A percentile compares a stretch with the other conserved stretches of the same genome.
phyloP scores from a whole-genome alignment of 257 asterid species.

The Przewalskia tangutica region DNA sequence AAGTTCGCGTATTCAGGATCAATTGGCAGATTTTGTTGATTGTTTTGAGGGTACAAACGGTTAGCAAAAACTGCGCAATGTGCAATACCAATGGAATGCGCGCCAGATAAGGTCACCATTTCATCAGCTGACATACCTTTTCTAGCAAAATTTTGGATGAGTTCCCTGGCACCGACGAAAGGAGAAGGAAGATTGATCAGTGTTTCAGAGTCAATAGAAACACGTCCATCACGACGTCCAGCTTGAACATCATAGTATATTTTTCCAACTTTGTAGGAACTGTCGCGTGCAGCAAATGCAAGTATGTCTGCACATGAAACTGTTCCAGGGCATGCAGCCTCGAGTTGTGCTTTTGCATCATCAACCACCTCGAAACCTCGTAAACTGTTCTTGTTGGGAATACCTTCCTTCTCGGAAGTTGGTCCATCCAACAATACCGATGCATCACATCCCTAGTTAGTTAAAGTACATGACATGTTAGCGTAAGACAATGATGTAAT shows the following conservation, averaged over 20 bases:
- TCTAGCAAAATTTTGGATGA: neutral
- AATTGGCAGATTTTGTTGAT: conserved; percentile 4
- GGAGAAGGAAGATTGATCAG: conserved; percentile 6
- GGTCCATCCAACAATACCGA: neutral
- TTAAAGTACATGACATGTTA: neutral
- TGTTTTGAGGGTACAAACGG: conserved; percentile 5
- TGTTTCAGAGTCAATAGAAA: conserved; percentile 3
- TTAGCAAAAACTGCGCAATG: conserved; percentile 9
- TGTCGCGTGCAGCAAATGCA: neutral
- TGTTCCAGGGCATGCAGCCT: neutral
- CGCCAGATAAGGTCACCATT: conserved; percentile 19
- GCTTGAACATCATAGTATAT: conserved; percentile 1
- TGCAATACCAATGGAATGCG: conserved; percentile 13
- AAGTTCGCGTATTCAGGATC: neutral
- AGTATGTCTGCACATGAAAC: neutral
- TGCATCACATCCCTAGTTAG: neutral
- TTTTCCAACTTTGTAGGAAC: neutral
- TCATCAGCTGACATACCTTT: conserved; percentile 11
- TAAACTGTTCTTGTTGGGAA: conserved; percentile 7
- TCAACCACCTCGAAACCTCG: neutral
- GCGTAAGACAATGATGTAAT: neutral
- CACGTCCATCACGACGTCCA: conserved; percentile 5
- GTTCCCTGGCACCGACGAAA: neutral
- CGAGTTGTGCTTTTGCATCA: neutral
- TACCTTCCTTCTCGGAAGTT: neutral